These are phyloP conservation scores for Castanea crenata DNA, from an alignment of 306 rosid genomes.

Conservation along the genomic window DNA sequence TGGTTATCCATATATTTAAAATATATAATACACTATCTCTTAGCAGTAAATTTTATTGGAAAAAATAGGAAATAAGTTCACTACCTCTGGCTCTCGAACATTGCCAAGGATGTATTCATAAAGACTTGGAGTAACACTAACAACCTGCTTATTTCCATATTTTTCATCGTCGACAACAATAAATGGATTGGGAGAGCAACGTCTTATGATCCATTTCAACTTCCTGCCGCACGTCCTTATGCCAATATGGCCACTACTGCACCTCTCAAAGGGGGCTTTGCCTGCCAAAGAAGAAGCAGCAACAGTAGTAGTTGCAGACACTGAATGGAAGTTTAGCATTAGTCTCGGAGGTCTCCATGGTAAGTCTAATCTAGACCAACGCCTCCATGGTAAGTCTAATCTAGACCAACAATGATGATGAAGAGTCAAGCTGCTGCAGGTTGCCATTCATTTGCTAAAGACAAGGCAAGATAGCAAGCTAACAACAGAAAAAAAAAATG, in stretches of 20 bases:
- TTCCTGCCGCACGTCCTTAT: slow-evolving; percentile 26
- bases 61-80: slow-evolving; percentile 7
- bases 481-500: background rate
- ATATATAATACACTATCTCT: background rate
- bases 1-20: background rate
- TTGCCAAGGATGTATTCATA: slow-evolving; percentile 78
- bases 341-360: slow-evolving; percentile 15
- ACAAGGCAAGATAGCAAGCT: background rate
- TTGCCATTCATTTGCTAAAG: slow-evolving; percentile 28
- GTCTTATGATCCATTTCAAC: slow-evolving; percentile 29
- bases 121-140: slow-evolving; percentile 64
- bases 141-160: slow-evolving; percentile 72
- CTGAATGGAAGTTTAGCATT: slow-evolving; percentile 23
- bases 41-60: background rate
- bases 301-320: slow-evolving; percentile 28
- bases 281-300: background rate
- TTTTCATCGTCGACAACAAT: slow-evolving; percentile 51
- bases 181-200: slow-evolving; percentile 48
- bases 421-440: slow-evolving; percentile 36
- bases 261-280: slow-evolving; percentile 20
- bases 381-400: slow-evolving; percentile 27
- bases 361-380: slow-evolving; percentile 37
- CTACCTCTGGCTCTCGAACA: slow-evolving; percentile 90
- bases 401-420: slow-evolving; percentile 33
- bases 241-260: slow-evolving; percentile 15